Conservation (phyloP, 768 basidiomycete genomes). For the Lepiota subincarnata region DNA sequence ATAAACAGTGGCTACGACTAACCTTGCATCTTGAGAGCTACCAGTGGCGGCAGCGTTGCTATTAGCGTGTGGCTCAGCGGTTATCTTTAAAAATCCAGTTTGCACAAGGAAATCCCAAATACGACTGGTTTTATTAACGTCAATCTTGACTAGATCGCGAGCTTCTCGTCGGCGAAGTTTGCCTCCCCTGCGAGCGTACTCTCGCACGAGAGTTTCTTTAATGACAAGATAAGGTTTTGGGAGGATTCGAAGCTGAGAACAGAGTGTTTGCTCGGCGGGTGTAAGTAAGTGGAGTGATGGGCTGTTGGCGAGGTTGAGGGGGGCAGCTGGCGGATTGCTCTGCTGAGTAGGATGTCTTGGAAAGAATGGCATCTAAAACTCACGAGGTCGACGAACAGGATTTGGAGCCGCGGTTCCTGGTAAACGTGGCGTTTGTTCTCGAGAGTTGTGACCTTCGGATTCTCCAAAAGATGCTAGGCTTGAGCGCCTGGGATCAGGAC, state of each 20-base stretch:
- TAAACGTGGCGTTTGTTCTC: constrained; percentile 59
- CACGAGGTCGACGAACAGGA: constrained; percentile 43
- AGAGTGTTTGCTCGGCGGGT: constrained; percentile 81
- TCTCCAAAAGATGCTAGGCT: constrained; percentile 39
- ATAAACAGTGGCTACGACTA: constrained; percentile 11
- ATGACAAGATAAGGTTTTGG: constrained; percentile 95
- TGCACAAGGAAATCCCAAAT: constrained; percentile 94
- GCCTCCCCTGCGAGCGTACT: constrained; percentile 87
- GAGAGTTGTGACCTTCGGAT: constrained; percentile 50
- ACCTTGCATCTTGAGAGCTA: constrained; percentile 34
- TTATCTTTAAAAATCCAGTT: constrained; percentile 75
- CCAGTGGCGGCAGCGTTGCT: constrained; percentile 41
- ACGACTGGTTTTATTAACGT: constrained; percentile 87
- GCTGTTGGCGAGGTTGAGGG: constrained; percentile 88
- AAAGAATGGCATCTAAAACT: constrained; percentile 14
- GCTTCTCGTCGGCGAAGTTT: constrained; percentile 86
- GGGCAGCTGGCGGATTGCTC: constrained; percentile 34
- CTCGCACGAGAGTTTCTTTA: constrained; percentile 91
- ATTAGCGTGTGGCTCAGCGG: constrained; percentile 38
- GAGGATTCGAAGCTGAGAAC: constrained; percentile 84
- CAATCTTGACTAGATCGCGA: constrained; percentile 86
- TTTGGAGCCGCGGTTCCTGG: constrained; percentile 28
- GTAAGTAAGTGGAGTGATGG: constrained; percentile 89
- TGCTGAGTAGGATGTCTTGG: constrained; percentile 1
- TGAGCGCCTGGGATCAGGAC: constrained; percentile 48